phyloP scores from a whole-genome alignment of 257 asterid species.

The Datura wrightii region DNA sequence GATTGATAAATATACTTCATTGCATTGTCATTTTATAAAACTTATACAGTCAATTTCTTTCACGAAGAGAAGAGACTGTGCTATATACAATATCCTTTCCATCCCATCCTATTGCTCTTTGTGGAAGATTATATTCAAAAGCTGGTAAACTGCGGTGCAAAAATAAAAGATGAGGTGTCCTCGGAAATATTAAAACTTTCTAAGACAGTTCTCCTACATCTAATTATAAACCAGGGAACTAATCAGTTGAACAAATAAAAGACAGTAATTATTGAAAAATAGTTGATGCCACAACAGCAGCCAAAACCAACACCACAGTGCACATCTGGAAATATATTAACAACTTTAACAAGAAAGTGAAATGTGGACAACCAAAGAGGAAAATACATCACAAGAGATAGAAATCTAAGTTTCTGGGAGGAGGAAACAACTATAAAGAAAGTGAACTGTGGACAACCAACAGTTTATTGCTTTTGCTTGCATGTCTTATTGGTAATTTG shows the following conservation, averaged over 20 bases:
- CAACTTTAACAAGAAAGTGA: background rate
- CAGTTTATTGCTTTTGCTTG: too few relatives aligned
- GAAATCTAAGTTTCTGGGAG: constrained; percentile 15
- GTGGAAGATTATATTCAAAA: constrained; percentile 23
- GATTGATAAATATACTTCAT: background rate
- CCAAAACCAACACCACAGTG: background rate
- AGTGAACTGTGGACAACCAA: too few relatives aligned
- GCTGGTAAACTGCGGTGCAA: background rate
- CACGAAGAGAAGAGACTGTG: background rate
- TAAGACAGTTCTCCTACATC: background rate
- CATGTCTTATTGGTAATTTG: too few relatives aligned
- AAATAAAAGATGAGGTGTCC: background rate
- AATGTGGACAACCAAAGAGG: background rate
- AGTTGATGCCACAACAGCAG: background rate
- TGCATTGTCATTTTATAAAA: background rate
- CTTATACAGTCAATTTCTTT: background rate
- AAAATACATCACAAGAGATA: background rate
- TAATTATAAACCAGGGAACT: background rate
- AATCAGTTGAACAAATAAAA: constrained; percentile 8
- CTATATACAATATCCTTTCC: background rate
- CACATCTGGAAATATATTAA: background rate
- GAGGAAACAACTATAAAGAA: background rate
- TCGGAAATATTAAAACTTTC: background rate
- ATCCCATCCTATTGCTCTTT: background rate
- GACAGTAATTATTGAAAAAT: background rate